Percentiles rank a stretch among this genome's conserved stretches.
These are phyloP conservation scores for Phytophthora melonis DNA, from an alignment of 352 stramenopile species.

Conservation along the genomic window DNA sequence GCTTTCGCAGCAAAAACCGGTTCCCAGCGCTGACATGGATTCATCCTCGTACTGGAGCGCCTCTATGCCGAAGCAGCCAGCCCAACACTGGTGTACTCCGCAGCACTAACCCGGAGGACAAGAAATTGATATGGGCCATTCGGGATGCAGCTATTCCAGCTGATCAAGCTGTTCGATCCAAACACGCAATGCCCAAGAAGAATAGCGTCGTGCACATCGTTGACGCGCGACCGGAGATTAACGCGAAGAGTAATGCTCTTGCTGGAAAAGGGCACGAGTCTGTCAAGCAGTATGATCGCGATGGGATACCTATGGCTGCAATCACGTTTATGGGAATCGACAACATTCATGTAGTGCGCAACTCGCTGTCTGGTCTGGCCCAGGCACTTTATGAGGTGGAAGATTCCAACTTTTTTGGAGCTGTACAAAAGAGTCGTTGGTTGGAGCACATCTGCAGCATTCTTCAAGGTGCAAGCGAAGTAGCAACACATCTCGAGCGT, in stretches of 20 bases:
- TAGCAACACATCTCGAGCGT: conserved; percentile 79
- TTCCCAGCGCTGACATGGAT: conserved; percentile 92
- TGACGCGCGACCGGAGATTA: conserved; percentile 91
- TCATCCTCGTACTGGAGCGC: conserved; percentile 88
- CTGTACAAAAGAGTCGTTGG: conserved; percentile 86
- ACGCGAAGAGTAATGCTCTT: conserved; percentile 91
- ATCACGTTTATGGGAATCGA: conserved; percentile 92
- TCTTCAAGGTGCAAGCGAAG: conserved; percentile 75
- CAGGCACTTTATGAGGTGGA: conserved; percentile 87
- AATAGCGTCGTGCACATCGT: conserved; percentile 87
- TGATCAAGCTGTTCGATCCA: conserved; percentile 41
- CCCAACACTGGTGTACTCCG: conserved; percentile 96
- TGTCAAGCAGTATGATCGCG: conserved; percentile 86
- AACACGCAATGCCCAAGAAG: conserved; percentile 64
- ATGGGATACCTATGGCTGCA: conserved; percentile 69
- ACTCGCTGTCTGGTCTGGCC: conserved; percentile 68
- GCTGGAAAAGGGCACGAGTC: conserved; percentile 93
- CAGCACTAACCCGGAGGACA: conserved; percentile 92
- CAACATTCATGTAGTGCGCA: conserved; percentile 89
- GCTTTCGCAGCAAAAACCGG: conserved; percentile 81
- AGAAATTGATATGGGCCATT: conserved; percentile 90
- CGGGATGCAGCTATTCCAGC: conserved; percentile 77
- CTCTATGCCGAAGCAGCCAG: conserved; percentile 94
- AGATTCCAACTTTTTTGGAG: conserved; percentile 88
- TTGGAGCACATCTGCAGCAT: conserved; percentile 87